Percentiles rank a stretch among this genome's conserved stretches.
Conservation (phyloP, 2,329 filamentous ascomycete species). For the Dendryphion nanum region DNA sequence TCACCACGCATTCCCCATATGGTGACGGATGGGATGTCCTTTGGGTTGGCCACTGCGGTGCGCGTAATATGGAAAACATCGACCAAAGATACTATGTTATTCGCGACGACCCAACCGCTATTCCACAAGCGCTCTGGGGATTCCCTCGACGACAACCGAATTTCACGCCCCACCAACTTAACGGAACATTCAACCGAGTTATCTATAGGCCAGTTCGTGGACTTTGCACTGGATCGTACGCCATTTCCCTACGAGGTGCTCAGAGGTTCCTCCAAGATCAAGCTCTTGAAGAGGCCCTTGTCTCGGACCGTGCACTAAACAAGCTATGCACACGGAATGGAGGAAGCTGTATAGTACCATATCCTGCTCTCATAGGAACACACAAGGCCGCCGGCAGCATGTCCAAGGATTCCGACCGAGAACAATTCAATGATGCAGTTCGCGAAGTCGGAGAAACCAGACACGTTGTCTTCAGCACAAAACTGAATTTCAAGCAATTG, state of each 20-base stretch:
- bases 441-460: conserved; percentile 1
- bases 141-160: too few relatives aligned
- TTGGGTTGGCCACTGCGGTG: conserved; percentile 36
- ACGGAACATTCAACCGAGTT: too few relatives aligned
- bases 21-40: conserved; percentile 34
- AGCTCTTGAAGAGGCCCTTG: conserved; percentile 7
- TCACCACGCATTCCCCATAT: conserved; percentile 12
- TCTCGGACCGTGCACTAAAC: conserved; percentile 4
- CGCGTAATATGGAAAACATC: conserved; percentile 14
- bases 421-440: background rate
- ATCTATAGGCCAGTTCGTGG: conserved; percentile 3
- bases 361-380: conserved; percentile 3
- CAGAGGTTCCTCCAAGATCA: conserved; percentile 11
- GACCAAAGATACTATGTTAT: too few relatives aligned
- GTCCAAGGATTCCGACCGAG: conserved; percentile 4
- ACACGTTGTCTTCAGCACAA: conserved; percentile 3
- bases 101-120: too few relatives aligned
- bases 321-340: conserved; percentile 1
- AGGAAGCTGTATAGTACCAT: conserved; percentile 2
- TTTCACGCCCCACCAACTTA: too few relatives aligned
- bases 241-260: conserved; percentile 8
- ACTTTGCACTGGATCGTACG: conserved; percentile 7
- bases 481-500: conserved; percentile 4
- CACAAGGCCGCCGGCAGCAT: conserved; percentile 1
- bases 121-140: too few relatives aligned